Conservation (phyloP, 2,329 filamentous ascomycete species). For the Neurospora crassa region DNA sequence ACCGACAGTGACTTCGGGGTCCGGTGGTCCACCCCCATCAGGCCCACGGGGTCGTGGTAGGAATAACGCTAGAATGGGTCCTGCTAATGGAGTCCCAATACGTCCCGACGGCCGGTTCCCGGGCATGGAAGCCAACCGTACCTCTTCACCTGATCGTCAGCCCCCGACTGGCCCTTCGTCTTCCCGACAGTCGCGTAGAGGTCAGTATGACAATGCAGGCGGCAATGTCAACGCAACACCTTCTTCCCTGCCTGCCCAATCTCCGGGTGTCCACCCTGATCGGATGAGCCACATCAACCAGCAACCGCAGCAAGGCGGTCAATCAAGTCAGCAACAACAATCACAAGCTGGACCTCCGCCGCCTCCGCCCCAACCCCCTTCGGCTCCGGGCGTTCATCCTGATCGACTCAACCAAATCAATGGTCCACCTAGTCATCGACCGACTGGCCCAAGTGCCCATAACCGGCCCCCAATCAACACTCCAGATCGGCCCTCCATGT, state of each 20-base stretch:
- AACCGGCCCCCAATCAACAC: slow-evolving; percentile 19
- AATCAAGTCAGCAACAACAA: slow-evolving; percentile 8
- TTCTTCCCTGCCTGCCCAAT: slow-evolving; percentile 10
- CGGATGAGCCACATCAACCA: slow-evolving; percentile 30
- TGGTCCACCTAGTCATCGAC: slow-evolving; percentile 11
- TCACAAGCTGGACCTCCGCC: slow-evolving; percentile 8
- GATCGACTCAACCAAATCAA: slow-evolving; percentile 41
- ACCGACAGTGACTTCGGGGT: not conserved
- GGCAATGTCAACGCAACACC: slow-evolving; percentile 15
- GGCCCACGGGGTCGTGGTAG: slow-evolving; percentile 33
- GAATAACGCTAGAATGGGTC: slow-evolving; percentile 21
- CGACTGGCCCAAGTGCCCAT: slow-evolving; percentile 13
- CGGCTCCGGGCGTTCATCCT: slow-evolving; percentile 19
- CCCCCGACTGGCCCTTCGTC: slow-evolving; percentile 45
- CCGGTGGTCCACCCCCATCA: slow-evolving; percentile 33
- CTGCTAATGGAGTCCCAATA: slow-evolving; percentile 27
- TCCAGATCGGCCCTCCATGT: slow-evolving; percentile 17
- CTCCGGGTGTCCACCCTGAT: slow-evolving; percentile 29
- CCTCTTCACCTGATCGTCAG: slow-evolving; percentile 38
- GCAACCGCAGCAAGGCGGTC: slow-evolving; percentile 7
- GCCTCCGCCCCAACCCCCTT: slow-evolving; percentile 13
- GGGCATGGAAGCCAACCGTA: slow-evolving; percentile 30
- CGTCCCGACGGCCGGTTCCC: slow-evolving; percentile 35
- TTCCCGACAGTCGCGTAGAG: slow-evolving; percentile 32
- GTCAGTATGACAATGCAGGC: slow-evolving; percentile 27